Base-by-base conservation (phyloP, 495 filamentous ascomycete species). In the Aspergillus sclerotioniger region DNA sequence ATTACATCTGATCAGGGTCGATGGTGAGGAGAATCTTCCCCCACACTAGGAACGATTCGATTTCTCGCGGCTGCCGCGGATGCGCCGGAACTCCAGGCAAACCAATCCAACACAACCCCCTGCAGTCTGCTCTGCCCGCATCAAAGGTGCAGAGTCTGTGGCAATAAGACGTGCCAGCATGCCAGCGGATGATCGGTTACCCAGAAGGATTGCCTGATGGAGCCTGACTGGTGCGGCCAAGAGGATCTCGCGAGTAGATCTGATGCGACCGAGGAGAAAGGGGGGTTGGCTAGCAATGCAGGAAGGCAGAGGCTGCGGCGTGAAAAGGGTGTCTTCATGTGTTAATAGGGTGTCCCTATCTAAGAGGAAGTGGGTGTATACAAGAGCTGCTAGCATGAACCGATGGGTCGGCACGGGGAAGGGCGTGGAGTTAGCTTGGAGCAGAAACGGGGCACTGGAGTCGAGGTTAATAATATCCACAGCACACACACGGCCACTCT, bases 391-490 rank as follows among this genome's bases (percentile, higher is more conserved):
- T 13, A 41, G 37, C 37, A 41, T 6, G 37, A 41, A 41, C 17
- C 8, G 51, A 53, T 53, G 51, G 33, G 25, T 33, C n/a, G 32
- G 25, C 15, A 56, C 15, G 29, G 47, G 54, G n/a, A 39, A 49
- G 57, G 46, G 51, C 47, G 58, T 60, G 58, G 58, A 60, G 58
- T 52, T 56, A 60, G 19, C 41, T n/a, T 46, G 49, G 49, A 13
- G 37, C 12, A 41, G 9, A 8, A 41, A 41, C 37, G 37, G 37
- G 37, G 37, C 10, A 13, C 37, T 41, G 13, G 37, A 41, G 37
- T 41, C 8, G 37, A 60, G 58, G 39, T 47, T 52, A 51, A 47
- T 53, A 15, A 50, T 52, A 53, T 47, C 29, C 57, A 51, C 53
- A 56, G 5, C 33, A 15, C 46, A 54, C 25, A n/a, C 13, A 25